These are phyloP conservation scores for Phytophthora macrochlamydospora DNA, from an alignment of 352 stramenopile species.

Conservation along the genomic window DNA sequence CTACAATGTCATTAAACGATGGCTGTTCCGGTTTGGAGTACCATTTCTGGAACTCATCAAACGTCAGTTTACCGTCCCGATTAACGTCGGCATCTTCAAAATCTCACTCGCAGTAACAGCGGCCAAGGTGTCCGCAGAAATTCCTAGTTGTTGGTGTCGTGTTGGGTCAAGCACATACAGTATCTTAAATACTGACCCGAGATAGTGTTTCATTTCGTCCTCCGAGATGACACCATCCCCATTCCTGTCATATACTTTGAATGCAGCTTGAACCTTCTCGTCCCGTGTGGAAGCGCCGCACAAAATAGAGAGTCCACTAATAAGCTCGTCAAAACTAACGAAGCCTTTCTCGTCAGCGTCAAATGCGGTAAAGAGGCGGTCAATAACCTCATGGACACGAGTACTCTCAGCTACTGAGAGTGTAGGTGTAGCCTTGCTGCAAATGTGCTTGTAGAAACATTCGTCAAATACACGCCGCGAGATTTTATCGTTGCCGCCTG, in stretches of 20 bases:
- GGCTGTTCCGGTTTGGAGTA: constrained; percentile 70
- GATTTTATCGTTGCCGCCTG: constrained; percentile 57
- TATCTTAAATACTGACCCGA: constrained; percentile 85
- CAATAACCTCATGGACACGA: constrained; percentile 73
- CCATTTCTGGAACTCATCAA: constrained; percentile 89
- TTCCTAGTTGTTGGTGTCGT: constrained; percentile 57
- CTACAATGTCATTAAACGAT: constrained; percentile 75
- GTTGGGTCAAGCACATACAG: constrained; percentile 78
- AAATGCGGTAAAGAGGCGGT: constrained; percentile 79
- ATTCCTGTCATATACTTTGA: constrained; percentile 88
- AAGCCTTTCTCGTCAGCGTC: constrained; percentile 74
- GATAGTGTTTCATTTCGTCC: constrained; percentile 87
- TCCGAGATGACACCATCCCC: constrained; percentile 83
- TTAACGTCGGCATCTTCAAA: constrained; percentile 88
- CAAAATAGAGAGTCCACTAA: constrained; percentile 73
- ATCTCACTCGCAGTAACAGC: constrained; percentile 71
- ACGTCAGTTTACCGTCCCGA: constrained; percentile 80
- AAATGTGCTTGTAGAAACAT: constrained; percentile 80
- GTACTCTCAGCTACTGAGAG: constrained; percentile 54
- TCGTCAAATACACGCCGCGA: constrained; percentile 71
- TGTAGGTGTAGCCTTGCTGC: constrained; percentile 25
- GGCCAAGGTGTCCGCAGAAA: constrained; percentile 69
- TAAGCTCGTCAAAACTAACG: constrained; percentile 80
- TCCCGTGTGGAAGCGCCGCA: constrained; percentile 61
- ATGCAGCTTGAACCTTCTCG: constrained; percentile 74